Conservation (phyloP, 2,329 filamentous ascomycete species). For the Alternaria consortialis region DNA sequence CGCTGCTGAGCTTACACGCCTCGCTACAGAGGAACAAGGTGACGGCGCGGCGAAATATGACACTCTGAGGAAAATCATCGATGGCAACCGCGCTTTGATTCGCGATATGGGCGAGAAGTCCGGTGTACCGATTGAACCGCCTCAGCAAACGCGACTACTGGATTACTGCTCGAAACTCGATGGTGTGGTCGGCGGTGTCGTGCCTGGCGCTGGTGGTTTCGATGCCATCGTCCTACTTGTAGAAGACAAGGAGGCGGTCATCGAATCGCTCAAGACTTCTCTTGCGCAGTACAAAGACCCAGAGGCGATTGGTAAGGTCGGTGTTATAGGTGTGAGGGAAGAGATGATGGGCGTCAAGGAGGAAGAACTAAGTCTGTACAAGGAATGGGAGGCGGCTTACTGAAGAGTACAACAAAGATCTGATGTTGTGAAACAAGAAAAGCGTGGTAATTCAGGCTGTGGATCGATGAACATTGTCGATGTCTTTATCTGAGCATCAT, state of each 20-base stretch:
- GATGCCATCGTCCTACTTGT: conserved; percentile 88
- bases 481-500: neutral
- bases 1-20: conserved; percentile 67
- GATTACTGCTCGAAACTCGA: conserved; percentile 76
- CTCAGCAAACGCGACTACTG: conserved; percentile 82
- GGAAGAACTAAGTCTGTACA: conserved; percentile 54
- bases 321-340: conserved; percentile 73
- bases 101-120: conserved; percentile 78
- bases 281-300: conserved; percentile 70
- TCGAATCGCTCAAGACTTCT: conserved; percentile 67
- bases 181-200: conserved; percentile 89
- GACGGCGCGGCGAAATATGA: conserved; percentile 52
- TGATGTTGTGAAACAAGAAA: neutral
- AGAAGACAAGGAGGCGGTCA: conserved; percentile 73
- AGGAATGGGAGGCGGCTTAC: conserved; percentile 47
- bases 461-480: neutral
- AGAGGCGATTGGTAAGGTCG: conserved; percentile 62
- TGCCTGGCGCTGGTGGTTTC: conserved; percentile 92
- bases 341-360: conserved; percentile 72
- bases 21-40: conserved; percentile 56
- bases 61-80: conserved; percentile 62
- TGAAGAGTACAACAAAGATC: neutral
- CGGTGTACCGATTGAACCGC: conserved; percentile 87
- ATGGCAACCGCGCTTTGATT: conserved; percentile 67
- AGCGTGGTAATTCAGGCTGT: neutral